phyloP scores from a whole-genome alignment of 352 stramenopile genomes.

The Aphanomyces cochlioides region DNA sequence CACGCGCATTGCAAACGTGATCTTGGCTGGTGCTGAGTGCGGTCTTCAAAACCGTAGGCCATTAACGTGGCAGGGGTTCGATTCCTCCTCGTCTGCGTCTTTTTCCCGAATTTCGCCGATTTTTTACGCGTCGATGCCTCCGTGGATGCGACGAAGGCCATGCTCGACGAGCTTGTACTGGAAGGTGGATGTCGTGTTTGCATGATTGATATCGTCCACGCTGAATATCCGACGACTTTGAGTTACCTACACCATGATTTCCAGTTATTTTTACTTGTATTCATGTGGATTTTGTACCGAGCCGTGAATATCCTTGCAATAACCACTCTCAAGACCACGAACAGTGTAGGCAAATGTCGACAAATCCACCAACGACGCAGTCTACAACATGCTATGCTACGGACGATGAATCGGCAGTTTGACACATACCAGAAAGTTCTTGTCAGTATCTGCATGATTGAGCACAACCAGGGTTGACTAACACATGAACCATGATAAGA shows the following conservation, averaged over 20 bases:
- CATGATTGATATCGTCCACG: conserved; percentile 10
- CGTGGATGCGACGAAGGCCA: conserved; percentile 55
- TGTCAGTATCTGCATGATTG: conserved; percentile 50
- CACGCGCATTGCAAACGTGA: conserved; percentile 58
- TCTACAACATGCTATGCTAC: conserved; percentile 32
- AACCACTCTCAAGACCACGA: conserved; percentile 56
- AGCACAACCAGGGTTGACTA: conserved; percentile 54
- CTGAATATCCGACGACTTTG: not conserved
- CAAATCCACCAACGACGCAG: conserved; percentile 48
- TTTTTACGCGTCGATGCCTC: conserved; percentile 35
- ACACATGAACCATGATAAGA: not conserved
- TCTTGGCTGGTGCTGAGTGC: conserved; percentile 87
- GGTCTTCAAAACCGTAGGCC: conserved; percentile 92
- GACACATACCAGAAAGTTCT: conserved; percentile 10
- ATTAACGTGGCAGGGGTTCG: conserved; percentile 87
- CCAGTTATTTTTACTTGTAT: no score
- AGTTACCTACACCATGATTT: not conserved
- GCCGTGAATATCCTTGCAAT: conserved; percentile 73
- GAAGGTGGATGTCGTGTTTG: conserved; percentile 35
- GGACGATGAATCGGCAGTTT: not conserved
- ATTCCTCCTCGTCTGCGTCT: conserved; percentile 87
- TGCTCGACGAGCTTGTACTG: conserved; percentile 73
- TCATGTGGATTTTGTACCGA: conserved; percentile 38
- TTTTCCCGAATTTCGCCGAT: conserved; percentile 38
- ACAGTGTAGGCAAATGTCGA: conserved; percentile 50